Conservation (phyloP, 345 rosid genomes). For the Brassica juncea region DNA sequence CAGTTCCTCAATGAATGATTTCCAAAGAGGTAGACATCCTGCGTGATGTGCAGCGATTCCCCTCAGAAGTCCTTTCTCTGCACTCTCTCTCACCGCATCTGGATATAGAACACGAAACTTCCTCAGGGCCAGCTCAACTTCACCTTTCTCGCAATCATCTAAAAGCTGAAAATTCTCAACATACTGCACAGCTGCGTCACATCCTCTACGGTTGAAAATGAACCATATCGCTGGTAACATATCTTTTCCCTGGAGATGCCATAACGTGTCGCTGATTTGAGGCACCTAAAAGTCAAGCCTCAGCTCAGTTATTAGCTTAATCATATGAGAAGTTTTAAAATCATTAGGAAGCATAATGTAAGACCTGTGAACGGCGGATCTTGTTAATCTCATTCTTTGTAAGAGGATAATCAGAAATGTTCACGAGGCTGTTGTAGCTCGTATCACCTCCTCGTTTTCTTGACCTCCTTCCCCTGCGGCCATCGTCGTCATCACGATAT, state of each 20-base stretch:
- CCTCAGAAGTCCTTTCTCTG: slow-evolving; percentile 74
- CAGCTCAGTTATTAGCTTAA: slow-evolving; percentile 1
- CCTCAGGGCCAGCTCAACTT: slow-evolving; percentile 87
- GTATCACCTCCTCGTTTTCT: slow-evolving; percentile 53
- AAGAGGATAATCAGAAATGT: slow-evolving; percentile 57
- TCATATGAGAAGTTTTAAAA: slow-evolving; percentile 7
- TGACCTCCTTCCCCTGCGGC: slow-evolving; percentile 67
- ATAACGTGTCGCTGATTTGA: slow-evolving; percentile 72
- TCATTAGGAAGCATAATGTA: neutral
- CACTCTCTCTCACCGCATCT: slow-evolving; percentile 87
- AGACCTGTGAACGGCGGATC: slow-evolving; percentile 83
- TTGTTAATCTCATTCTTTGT: slow-evolving; percentile 77
- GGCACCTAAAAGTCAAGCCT: slow-evolving; percentile 67
- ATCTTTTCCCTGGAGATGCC: slow-evolving; percentile 70
- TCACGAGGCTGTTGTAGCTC: slow-evolving; percentile 36
- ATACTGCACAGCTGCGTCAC: slow-evolving; percentile 93
- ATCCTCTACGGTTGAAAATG: slow-evolving; percentile 89
- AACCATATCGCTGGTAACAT: slow-evolving; percentile 98
- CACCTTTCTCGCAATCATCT: slow-evolving; percentile 78
- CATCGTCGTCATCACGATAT: slow-evolving; percentile 53
- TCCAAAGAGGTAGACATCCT: slow-evolving; percentile 96
- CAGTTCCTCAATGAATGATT: slow-evolving; percentile 86
- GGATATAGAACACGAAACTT: slow-evolving; percentile 80
- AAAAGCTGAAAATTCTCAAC: slow-evolving; percentile 73
- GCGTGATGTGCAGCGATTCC: slow-evolving; percentile 99